A percentile compares a stretch with the other conserved stretches of the same genome.
Conservation (phyloP, 2,329 filamentous ascomycete species). For the Colletotrichum sojae region DNA sequence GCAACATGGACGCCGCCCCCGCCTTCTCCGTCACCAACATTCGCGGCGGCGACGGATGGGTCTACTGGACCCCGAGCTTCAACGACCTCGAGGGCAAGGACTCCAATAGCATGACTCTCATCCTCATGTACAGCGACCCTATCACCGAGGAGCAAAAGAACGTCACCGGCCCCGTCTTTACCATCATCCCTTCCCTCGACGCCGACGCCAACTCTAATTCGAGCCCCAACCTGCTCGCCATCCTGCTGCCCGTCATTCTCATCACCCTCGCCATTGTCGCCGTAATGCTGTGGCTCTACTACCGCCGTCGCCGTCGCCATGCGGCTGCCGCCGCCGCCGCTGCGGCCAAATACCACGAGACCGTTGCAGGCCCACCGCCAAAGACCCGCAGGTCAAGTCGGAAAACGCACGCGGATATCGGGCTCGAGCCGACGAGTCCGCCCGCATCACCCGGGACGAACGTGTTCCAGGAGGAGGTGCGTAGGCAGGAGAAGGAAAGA, state of each 20-base stretch:
- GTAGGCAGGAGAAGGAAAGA: slow-evolving; percentile 49
- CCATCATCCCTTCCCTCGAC: slow-evolving; percentile 26
- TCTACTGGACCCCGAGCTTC: slow-evolving; percentile 45
- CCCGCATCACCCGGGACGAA: slow-evolving; percentile 45
- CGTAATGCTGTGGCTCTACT: slow-evolving; percentile 45
- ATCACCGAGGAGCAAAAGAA: slow-evolving; percentile 38
- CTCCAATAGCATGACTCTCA: slow-evolving; percentile 41
- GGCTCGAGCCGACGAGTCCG: slow-evolving; percentile 47
- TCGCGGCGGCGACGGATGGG: slow-evolving; percentile 48
- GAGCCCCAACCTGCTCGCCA: slow-evolving; percentile 41
- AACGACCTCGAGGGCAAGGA: slow-evolving; percentile 42
- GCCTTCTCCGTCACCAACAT: slow-evolving; percentile 42
- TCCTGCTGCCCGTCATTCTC: slow-evolving; percentile 50
- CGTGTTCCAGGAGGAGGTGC: slow-evolving; percentile 55
- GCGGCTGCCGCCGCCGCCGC: slow-evolving; percentile 33
- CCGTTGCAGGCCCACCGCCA: slow-evolving; percentile 38
- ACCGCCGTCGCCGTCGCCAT: slow-evolving; percentile 45
- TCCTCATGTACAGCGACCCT: slow-evolving; percentile 43
- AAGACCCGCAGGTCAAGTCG: slow-evolving; percentile 38
- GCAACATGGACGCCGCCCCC: slow-evolving; percentile 34
- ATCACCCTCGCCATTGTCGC: slow-evolving; percentile 44
- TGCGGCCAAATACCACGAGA: slow-evolving; percentile 32
- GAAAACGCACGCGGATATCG: slow-evolving; percentile 44
- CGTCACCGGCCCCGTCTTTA: slow-evolving; percentile 46
- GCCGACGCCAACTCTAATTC: slow-evolving; percentile 9